A percentile compares a stretch with the other conserved stretches of the same genome.
Conservation (phyloP, 176 grass and related monocot genomes). For the Dendrocalamus sinicus region DNA sequence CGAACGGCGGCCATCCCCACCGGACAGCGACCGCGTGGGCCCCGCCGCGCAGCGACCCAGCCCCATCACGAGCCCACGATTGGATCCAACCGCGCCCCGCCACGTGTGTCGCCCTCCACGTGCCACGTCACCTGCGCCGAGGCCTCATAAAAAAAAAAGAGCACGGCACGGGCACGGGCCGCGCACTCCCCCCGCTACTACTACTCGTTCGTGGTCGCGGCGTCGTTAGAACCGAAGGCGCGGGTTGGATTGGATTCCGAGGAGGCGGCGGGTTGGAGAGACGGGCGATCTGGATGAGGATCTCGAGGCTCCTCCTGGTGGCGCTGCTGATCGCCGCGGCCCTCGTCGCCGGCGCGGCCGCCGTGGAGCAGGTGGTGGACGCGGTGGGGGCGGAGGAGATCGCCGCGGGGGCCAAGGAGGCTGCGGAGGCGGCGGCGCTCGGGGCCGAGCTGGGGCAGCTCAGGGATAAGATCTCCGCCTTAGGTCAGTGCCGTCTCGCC, state of each 20-base stretch:
- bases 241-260: slow-evolving; percentile 24
- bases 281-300: slow-evolving; percentile 43
- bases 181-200: not conserved
- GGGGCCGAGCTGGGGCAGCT: slow-evolving; percentile 52
- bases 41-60: not conserved
- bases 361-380: slow-evolving; percentile 26
- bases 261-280: slow-evolving; percentile 42
- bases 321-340: slow-evolving; percentile 45
- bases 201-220: slow-evolving; percentile 12
- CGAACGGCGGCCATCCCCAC: not conserved
- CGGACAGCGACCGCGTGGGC: not conserved
- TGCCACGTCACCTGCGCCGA: slow-evolving; percentile 36
- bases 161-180: not conserved
- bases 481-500: slow-evolving; percentile 43
- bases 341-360: slow-evolving; percentile 1
- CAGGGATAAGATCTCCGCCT: slow-evolving; percentile 52
- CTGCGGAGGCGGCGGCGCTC: slow-evolving; percentile 27
- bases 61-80: not conserved
- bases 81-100: not conserved
- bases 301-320: slow-evolving; percentile 38
- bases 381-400: slow-evolving; percentile 16
- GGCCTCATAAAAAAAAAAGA: not conserved
- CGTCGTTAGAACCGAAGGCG: slow-evolving; percentile 39
- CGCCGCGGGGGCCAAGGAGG: slow-evolving; percentile 21
- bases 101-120: slow-evolving; percentile 30